Evolutionary conservation across 208 protist genomes (phyloP).

Genomic region (Strigomonas culicis): DNA sequence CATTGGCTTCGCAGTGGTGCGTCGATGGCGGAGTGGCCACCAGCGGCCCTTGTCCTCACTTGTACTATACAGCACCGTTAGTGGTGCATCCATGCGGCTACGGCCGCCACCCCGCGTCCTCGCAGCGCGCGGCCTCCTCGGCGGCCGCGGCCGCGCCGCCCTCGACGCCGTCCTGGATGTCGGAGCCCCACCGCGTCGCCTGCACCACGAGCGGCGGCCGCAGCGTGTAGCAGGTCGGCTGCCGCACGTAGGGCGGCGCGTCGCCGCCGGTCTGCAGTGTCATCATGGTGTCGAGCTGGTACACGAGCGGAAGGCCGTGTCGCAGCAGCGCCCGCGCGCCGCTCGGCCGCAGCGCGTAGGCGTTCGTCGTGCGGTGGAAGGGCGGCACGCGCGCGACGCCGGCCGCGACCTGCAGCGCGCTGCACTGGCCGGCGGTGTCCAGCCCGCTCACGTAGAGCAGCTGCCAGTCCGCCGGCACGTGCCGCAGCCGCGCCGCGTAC

Average conservation of each 20-base stretch:
- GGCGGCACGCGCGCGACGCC: constrained; percentile 67
- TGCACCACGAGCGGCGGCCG: constrained; percentile 76
- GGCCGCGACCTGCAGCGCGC: constrained; percentile 18
- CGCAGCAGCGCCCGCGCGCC: constrained; percentile 58
- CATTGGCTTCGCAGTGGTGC: too few relatives aligned
- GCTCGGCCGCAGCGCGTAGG: constrained; percentile 60
- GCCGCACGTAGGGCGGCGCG: constrained; percentile 36
- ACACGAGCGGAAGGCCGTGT: constrained; percentile 64
- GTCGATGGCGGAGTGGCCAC: too few relatives aligned
- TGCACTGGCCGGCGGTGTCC: constrained; percentile 60
- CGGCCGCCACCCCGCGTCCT: constrained; percentile 25
- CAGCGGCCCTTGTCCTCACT: too few relatives aligned
- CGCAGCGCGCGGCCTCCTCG: constrained; percentile 22
- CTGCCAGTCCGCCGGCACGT: constrained; percentile 67
- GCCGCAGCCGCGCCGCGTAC: constrained; percentile 20
- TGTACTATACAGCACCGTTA: too few relatives aligned
- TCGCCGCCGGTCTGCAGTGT: constrained; percentile 39
- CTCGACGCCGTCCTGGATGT: constrained; percentile 67
- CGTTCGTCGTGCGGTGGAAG: constrained; percentile 84
- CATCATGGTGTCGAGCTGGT: constrained; percentile 87
- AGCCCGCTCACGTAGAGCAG: constrained; percentile 83
- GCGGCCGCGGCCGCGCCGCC: background rate
- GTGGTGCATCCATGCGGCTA: background rate
- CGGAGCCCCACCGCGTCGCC: constrained; percentile 50
- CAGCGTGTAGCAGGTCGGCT: constrained; percentile 75